Base-by-base conservation (phyloP, 2,329 filamentous ascomycete species). In the Claviceps spartinae region DNA sequence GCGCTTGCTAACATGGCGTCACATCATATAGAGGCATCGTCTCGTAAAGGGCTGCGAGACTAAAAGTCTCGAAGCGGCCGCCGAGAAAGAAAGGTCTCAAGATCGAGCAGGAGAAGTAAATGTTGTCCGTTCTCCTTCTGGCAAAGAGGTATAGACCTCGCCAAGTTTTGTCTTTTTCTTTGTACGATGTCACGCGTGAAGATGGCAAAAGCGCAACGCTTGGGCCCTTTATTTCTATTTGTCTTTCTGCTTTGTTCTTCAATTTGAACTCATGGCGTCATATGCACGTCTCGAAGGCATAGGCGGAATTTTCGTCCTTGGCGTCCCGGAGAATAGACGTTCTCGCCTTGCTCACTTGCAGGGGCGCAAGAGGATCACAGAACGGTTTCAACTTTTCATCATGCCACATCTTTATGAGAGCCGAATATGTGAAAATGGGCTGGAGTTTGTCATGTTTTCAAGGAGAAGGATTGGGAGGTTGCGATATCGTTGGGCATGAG, bases 21-120 rank as follows among this genome's bases (percentile, higher is more conserved):
- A 20, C 46, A 45, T 9, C 42, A 4, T 49, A 56, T 59, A 83
- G 77, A 70, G 79, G 52, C 79, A 84, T 62, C 74, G 76, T 42
- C 69, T 84, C 5, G 81, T 85, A 37, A 85, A 84, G 61, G 79
- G 80, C 3, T 84, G 81, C 57, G 80, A 69, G 50, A 60, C 53
- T 52, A 69, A 68, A 56, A 57, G 52, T 26, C 55, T 54, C 24
- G 64, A 67, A 24, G 56, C 56, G 14, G 50, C 50, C 34, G 57
- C 57, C 36, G 57, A 52, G 30, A 56, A 59, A 37, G 61, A 62
- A 14, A 52, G 51, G 20, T 9, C 51, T 40, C 26, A 52, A 40
- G 34, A 59, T 6, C 44, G 37, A 47, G 14, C 48, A 16, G 51
- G 47, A 22, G 54, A 54, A 18, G 54, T 26, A 20, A 51, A 54